A percentile compares a stretch with the other conserved stretches of the same genome.
Evolutionary conservation across 1,139 yeast genomes (phyloP).

Genomic region (Kodamaea suecica): DNA sequence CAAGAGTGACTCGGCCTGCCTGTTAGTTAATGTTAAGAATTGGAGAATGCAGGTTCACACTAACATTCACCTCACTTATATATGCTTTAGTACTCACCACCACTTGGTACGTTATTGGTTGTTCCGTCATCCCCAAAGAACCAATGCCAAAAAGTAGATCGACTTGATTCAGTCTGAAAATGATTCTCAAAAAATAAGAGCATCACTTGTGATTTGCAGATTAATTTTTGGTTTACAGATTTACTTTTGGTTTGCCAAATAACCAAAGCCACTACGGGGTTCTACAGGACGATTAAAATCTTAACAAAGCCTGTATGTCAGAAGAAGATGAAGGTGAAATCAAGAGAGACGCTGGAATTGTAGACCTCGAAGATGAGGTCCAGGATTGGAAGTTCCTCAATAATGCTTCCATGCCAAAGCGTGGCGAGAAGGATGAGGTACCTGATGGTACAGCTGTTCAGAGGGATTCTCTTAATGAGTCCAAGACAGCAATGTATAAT

Average conservation of each 20-base stretch:
- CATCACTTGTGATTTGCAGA: no score
- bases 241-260: no score
- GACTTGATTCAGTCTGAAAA: no score
- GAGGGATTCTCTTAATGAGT: slow-evolving; percentile 44
- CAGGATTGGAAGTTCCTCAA: slow-evolving; percentile 65
- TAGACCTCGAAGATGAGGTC: slow-evolving; percentile 51
- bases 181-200: no score
- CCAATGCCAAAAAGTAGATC: no score
- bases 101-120: slow-evolving; percentile 16
- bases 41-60: neutral
- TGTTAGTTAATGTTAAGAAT: slow-evolving; percentile 8
- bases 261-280: no score
- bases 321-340: slow-evolving; percentile 14
- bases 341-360: slow-evolving; percentile 2
- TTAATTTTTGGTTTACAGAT: no score
- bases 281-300: no score
- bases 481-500: slow-evolving; percentile 69
- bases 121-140: slow-evolving; percentile 20
- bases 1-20: slow-evolving; percentile 23
- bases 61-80: neutral
- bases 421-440: slow-evolving; percentile 86
- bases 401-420: slow-evolving; percentile 20
- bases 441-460: slow-evolving; percentile 78
- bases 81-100: slow-evolving; percentile 15
- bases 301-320: slow-evolving; percentile 1